A percentile compares a stretch with the other conserved stretches of the same genome.
These are phyloP conservation scores for Cyberlindnera lachancei DNA, from an alignment of 805 yeast genomes.

Conservation along the genomic window DNA sequence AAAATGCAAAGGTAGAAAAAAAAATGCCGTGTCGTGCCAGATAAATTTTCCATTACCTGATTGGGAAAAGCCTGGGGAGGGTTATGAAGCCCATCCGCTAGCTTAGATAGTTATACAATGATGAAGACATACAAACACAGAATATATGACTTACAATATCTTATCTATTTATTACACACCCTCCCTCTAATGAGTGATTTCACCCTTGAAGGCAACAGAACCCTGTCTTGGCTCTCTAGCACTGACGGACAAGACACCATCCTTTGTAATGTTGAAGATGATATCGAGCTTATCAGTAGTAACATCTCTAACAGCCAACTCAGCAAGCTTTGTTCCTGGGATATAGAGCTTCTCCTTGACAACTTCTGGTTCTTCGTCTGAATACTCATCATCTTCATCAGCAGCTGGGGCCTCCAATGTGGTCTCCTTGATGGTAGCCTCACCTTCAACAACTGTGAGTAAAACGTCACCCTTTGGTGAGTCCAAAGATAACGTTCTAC, in stretches of 20 bases:
- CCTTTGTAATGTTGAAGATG: slow-evolving; percentile 46
- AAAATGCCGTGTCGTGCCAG: too few relatives aligned
- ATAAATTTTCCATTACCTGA: too few relatives aligned
- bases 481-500: slow-evolving; percentile 60
- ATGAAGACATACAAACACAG: too few relatives aligned
- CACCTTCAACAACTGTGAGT: slow-evolving; percentile 77
- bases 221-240: slow-evolving; percentile 61
- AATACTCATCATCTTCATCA: slow-evolving; percentile 43
- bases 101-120: too few relatives aligned
- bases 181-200: slow-evolving; percentile 23
- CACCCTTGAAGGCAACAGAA: slow-evolving; percentile 49
- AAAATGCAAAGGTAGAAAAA: too few relatives aligned
- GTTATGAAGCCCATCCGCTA: too few relatives aligned
- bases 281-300: slow-evolving; percentile 63
- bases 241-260: slow-evolving; percentile 50
- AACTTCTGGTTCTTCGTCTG: slow-evolving; percentile 88
- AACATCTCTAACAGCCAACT: slow-evolving; percentile 66
- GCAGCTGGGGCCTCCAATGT: slow-evolving; percentile 58
- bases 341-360: slow-evolving; percentile 65
- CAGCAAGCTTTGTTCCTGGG: slow-evolving; percentile 70
- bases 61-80: too few relatives aligned
- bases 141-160: too few relatives aligned
- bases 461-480: slow-evolving; percentile 55
- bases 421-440: slow-evolving; percentile 75
- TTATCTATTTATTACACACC: too few relatives aligned